Conservation (phyloP, 306 rosid genomes). For the Malus asiatica region DNA sequence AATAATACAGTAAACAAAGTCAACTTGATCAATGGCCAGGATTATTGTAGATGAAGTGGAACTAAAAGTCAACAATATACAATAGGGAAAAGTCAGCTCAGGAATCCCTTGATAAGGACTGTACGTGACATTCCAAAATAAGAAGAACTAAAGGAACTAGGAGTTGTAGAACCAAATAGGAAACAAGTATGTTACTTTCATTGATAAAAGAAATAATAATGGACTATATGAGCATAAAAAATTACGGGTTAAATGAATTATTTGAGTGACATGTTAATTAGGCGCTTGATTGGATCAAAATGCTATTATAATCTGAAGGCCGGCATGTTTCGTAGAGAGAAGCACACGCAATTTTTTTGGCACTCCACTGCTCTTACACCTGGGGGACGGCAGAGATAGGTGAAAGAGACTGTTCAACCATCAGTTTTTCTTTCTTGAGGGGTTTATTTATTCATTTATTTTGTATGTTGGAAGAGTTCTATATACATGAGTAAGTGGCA, state of each 20-base stretch:
- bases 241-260: background rate
- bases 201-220: background rate
- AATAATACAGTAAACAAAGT: background rate
- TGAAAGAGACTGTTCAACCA: background rate
- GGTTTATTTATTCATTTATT: background rate
- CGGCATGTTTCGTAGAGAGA: constrained; percentile 1
- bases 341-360: background rate
- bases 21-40: background rate
- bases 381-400: constrained; percentile 1
- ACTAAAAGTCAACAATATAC: background rate
- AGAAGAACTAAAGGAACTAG: background rate
- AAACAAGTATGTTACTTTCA: background rate
- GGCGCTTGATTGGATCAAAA: background rate
- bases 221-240: background rate
- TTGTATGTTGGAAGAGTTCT: background rate
- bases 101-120: background rate
- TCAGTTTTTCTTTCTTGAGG: background rate
- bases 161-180: background rate
- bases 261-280: background rate
- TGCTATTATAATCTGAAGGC: background rate
- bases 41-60: background rate
- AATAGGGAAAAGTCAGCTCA: background rate
- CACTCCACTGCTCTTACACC: background rate
- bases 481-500: background rate
- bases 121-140: background rate